These are phyloP conservation scores for Fagopyrum tataricum DNA, from an alignment of 148 eudicot genomes.

Conservation along the genomic window DNA sequence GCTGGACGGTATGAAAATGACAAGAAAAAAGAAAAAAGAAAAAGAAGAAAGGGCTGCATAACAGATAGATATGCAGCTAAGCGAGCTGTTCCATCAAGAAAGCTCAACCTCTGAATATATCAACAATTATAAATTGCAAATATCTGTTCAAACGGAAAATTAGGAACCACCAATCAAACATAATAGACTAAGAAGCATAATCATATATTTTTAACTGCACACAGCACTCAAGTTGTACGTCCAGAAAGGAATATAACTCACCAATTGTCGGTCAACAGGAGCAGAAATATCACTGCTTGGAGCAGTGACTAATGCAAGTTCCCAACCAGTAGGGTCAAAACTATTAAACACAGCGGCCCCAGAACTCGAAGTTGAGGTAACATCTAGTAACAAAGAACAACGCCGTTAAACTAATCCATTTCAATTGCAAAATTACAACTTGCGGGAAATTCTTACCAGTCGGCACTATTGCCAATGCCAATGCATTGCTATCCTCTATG, in stretches of 20 bases:
- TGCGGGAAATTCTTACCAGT: conserved; percentile 36
- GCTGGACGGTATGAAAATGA: too few species aligned
- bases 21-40: neutral
- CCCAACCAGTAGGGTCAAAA: conserved; percentile 95
- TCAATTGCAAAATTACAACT: neutral
- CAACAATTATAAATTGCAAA: too few species aligned
- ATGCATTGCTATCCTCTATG: conserved; percentile 86
- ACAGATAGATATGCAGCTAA: neutral
- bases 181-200: too few species aligned
- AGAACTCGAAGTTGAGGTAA: conserved; percentile 36
- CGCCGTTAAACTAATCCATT: neutral
- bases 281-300: conserved; percentile 73
- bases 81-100: too few species aligned
- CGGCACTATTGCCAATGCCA: conserved; percentile 87
- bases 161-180: too few species aligned
- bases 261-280: conserved; percentile 74
- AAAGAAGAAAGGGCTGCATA: neutral
- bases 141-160: too few species aligned
- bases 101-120: too few species aligned
- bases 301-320: conserved; percentile 86
- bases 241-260: conserved; percentile 22
- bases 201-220: too few species aligned
- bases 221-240: neutral
- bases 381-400: conserved; percentile 22
- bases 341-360: conserved; percentile 22